These are phyloP conservation scores for Saitoella complicata DNA, from an alignment of 805 yeast species.

Conservation along the genomic window DNA sequence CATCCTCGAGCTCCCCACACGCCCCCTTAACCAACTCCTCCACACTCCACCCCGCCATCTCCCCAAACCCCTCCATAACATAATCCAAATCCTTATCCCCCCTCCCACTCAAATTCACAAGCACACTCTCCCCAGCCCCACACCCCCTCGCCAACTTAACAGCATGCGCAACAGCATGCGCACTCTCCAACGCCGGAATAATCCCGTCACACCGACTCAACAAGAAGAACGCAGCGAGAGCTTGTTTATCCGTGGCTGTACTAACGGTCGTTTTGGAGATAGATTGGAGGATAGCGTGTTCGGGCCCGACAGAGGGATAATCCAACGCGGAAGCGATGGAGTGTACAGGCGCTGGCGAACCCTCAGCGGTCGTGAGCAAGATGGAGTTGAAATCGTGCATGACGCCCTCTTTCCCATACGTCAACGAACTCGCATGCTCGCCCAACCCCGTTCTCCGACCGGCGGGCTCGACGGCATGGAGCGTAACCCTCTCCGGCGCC, in stretches of 20 bases:
- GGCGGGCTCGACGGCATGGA: conserved; percentile 95
- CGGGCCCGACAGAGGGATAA: conserved; percentile 99
- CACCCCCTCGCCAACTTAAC: conserved; percentile 72
- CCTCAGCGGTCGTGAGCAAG: conserved; percentile 78
- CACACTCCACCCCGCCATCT: no score
- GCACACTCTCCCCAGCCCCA: conserved; percentile 60
- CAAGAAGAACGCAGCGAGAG: conserved; percentile 73
- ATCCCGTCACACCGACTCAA: conserved; percentile 92
- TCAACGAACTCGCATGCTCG: conserved; percentile 81
- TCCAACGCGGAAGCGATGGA: conserved; percentile 97
- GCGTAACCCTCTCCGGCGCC: conserved; percentile 37
- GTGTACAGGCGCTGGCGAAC: conserved; percentile 94
- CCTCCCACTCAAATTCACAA: conserved; percentile 89
- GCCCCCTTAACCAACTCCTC: no score
- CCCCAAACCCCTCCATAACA: no score
- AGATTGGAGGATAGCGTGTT: conserved; percentile 85
- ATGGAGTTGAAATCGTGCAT: conserved; percentile 95
- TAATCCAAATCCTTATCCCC: conserved; percentile 93
- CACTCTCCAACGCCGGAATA: conserved; percentile 94
- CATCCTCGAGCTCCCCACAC: no score
- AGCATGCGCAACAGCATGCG: conserved; percentile 92
- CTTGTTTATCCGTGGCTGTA: conserved; percentile 90
- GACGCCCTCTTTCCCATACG: conserved; percentile 91
- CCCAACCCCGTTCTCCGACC: conserved; percentile 60
- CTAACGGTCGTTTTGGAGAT: conserved; percentile 80